Percentiles rank a stretch among this genome's conserved stretches.
Evolutionary conservation across 768 basidiomycete species (phyloP).

Genomic region (Rubroboletus pulcherrimus): DNA sequence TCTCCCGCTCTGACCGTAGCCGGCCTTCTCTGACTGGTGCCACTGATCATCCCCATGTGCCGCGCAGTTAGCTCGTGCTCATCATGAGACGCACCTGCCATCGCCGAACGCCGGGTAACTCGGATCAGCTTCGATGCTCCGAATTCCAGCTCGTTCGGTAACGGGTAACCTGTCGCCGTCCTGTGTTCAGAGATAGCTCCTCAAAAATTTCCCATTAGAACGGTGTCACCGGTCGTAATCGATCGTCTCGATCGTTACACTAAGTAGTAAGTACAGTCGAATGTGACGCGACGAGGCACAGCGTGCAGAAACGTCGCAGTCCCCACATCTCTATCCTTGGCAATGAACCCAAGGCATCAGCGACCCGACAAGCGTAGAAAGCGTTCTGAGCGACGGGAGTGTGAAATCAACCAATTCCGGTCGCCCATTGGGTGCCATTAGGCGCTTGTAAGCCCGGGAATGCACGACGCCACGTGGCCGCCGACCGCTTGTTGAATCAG

Average conservation of each 20-base stretch:
- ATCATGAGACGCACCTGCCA: too few relatives aligned
- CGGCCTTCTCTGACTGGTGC: too few relatives aligned
- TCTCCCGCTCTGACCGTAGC: too few relatives aligned
- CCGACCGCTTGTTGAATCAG: slow-evolving; percentile 11
- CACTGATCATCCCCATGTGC: too few relatives aligned
- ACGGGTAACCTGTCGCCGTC: too few relatives aligned
- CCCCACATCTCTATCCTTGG: neutral
- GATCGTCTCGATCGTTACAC: neutral
- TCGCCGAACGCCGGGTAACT: too few relatives aligned
- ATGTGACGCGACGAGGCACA: neutral
- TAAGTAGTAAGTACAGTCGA: neutral
- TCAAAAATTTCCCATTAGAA: neutral
- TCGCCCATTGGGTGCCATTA: neutral
- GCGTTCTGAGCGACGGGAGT: slow-evolving; percentile 29
- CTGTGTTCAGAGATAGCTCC: neutral
- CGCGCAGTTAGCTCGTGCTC: too few relatives aligned
- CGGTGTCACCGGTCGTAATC: neutral
- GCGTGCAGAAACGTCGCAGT: neutral
- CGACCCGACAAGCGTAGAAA: slow-evolving; percentile 31
- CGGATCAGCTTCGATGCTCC: too few relatives aligned
- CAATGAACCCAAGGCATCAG: slow-evolving; percentile 31
- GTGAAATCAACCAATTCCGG: slow-evolving; percentile 29
- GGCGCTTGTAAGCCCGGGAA: slow-evolving; percentile 16
- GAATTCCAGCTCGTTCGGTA: too few relatives aligned
- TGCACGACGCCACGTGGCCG: slow-evolving; percentile 13